Evolutionary conservation across 352 stramenopile species (phyloP), one percentile per base, ranked within the genome.

Genomic region (Halophytophthora batemanensis): DNA sequence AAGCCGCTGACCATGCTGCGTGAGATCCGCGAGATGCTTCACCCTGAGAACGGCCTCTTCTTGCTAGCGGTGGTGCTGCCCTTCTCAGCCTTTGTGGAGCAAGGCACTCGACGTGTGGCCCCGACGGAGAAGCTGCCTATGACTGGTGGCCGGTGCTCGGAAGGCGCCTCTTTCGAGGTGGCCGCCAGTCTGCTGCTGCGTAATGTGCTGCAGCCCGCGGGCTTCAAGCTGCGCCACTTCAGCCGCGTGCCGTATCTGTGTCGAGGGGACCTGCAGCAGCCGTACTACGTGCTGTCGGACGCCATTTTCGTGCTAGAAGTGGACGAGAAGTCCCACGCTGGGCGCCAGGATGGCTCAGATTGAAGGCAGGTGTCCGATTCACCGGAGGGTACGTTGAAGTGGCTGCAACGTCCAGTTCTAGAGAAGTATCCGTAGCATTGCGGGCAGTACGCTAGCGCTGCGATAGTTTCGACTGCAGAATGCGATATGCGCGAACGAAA

Each of bases 261-360:
- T 53, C 77, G 80, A 7, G 83, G 83, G 14, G 83, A 92, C 50
- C 56, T 92, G 38, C 77, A 70, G 17, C 75, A 90, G 50, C 74
- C 83, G 31, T 94, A 90, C 69, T 92, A 92, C 53, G 80, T 92
- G 47, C 62, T 94, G 12, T 86, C 73, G n/a, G 83, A 94, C 50
- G 83, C 83, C 21, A 82, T 94, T 46, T 92, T 92, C 58, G 81
- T 90, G 56, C 55, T 92, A 6, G 59, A 83, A 68, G 71, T 87
- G 12, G 74, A 80, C 55, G 29, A 62, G 12, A 52, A 53, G 23
- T 8, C 25, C 25, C 25, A 31, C 25, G 25, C 25, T 31, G 25
- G 25, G 4, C 25, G 25, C 25, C 25, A 31, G 8, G 25, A 4
- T 8, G 25, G 4, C 25, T 31, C 25, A 8, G 25, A 31, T 8